These are phyloP conservation scores for Ambrosiella cleistominuta DNA, from an alignment of 2,329 filamentous ascomycete species.

Conservation along the genomic window DNA sequence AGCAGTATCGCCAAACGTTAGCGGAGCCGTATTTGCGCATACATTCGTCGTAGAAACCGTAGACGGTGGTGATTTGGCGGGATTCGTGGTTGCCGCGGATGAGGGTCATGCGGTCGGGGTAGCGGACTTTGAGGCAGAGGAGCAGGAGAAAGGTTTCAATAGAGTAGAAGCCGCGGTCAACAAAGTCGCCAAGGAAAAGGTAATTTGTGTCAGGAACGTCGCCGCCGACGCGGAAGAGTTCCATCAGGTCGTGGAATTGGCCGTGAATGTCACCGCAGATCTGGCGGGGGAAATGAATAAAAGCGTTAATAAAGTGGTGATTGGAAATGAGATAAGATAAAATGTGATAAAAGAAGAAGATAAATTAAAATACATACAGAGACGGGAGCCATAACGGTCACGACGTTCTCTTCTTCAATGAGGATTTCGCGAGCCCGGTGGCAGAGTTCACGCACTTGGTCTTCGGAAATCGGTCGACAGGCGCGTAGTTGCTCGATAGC, in stretches of 20 bases:
- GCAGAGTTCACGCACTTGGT: constrained; percentile 88
- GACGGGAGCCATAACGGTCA: constrained; percentile 84
- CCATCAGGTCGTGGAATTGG: constrained; percentile 94
- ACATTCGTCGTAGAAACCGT: constrained; percentile 97
- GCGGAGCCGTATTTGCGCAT: constrained; percentile 89
- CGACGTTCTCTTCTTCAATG: constrained; percentile 95
- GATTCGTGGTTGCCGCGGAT: constrained; percentile 94
- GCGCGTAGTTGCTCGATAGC: constrained; percentile 90
- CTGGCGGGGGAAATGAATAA: constrained; percentile 21
- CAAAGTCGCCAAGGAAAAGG: constrained; percentile 95
- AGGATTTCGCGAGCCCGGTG: constrained; percentile 92
- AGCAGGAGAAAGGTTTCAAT: constrained; percentile 93
- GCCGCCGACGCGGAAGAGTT: constrained; percentile 82
- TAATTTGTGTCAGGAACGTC: constrained; percentile 94
- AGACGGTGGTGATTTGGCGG: constrained; percentile 89
- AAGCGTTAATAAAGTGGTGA: not conserved
- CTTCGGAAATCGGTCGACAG: constrained; percentile 88
- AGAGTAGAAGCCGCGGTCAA: constrained; percentile 95
- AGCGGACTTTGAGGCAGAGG: constrained; percentile 89
- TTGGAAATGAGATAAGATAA: constrained; percentile 10
- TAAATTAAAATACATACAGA: constrained; percentile 39
- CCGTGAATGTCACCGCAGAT: constrained; percentile 97
- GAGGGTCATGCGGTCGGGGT: constrained; percentile 90
- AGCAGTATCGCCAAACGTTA: constrained; percentile 94
- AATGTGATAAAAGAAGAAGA: not conserved